Evolutionary conservation across 306 rosid species (phyloP).

Genomic region (Rosa multiflora): DNA sequence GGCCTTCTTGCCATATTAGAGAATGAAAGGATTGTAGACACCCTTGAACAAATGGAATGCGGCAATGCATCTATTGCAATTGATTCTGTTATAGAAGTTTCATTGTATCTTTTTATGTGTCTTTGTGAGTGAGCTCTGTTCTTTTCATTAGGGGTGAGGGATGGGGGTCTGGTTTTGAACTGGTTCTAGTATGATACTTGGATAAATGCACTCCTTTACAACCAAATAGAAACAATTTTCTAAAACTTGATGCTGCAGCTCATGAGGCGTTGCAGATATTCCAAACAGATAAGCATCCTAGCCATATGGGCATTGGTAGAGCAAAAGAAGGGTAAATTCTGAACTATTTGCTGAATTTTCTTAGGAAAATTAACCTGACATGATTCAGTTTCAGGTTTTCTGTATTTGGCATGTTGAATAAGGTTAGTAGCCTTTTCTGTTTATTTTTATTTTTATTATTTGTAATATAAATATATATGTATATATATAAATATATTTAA

Average conservation of each 20-base stretch:
- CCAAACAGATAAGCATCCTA: slow-evolving; percentile 95
- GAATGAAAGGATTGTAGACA: slow-evolving; percentile 83
- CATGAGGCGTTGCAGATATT: slow-evolving; percentile 96
- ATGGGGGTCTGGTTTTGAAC: slow-evolving; percentile 12
- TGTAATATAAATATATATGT: background rate
- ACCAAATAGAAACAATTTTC: slow-evolving; percentile 68
- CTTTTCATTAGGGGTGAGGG: background rate
- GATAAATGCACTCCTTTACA: slow-evolving; percentile 45
- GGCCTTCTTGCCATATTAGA: slow-evolving; percentile 98
- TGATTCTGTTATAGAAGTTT: slow-evolving; percentile 74
- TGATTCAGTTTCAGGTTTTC: slow-evolving; percentile 72
- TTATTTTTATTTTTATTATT: background rate
- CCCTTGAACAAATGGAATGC: slow-evolving; percentile 74
- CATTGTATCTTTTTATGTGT: slow-evolving; percentile 67
- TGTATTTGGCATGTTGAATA: slow-evolving; percentile 94
- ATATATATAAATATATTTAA: no score
- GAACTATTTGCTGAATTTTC: slow-evolving; percentile 22
- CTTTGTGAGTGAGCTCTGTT: slow-evolving; percentile 18
- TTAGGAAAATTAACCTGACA: slow-evolving; percentile 18
- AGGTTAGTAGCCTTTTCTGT: slow-evolving; percentile 54
- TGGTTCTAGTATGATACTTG: slow-evolving; percentile 17
- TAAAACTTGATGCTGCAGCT: slow-evolving; percentile 90
- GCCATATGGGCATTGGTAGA: slow-evolving; percentile 99
- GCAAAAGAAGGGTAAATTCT: slow-evolving; percentile 92
- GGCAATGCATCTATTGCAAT: slow-evolving; percentile 76